phyloP scores from a whole-genome alignment of 257 asterid species.

The Penstemon davidsonii region DNA sequence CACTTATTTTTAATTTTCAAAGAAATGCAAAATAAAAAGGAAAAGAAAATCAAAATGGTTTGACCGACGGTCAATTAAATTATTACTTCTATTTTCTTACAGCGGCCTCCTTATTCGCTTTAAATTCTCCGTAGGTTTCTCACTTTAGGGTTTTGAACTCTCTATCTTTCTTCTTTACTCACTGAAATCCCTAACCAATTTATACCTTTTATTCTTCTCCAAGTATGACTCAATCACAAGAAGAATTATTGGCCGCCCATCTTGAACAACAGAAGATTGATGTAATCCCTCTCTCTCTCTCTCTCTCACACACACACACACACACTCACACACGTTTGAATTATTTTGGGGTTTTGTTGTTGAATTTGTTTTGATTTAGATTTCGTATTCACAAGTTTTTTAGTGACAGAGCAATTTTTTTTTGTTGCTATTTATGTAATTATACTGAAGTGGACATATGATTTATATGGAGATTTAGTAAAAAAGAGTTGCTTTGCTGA shows the following conservation, averaged over 20 bases:
- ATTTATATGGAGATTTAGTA: not conserved
- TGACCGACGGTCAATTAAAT: no score
- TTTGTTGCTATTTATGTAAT: not conserved
- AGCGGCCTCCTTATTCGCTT: not conserved
- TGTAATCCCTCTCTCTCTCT: constrained; percentile 24
- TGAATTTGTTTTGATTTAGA: no score
- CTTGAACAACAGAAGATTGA: constrained; percentile 45
- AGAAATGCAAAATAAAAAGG: no score
- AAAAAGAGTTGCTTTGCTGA: not conserved
- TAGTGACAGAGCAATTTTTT: no score
- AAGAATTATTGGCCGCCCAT: constrained; percentile 47
- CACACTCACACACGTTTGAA: no score
- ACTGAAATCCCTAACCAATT: not conserved
- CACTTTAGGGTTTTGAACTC: not conserved
- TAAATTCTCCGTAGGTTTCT: not conserved
- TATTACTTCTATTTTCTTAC: not conserved
- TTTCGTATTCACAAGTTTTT: no score
- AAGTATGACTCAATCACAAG: constrained; percentile 52
- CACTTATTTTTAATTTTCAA: no score
- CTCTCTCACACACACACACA: not conserved
- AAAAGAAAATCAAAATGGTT: no score
- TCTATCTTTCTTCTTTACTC: not conserved
- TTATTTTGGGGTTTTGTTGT: no score
- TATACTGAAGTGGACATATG: not conserved
- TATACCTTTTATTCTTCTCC: not conserved